Base-by-base conservation (phyloP, 768 basidiomycete genomes). In the Leccinum variicolor region DNA sequence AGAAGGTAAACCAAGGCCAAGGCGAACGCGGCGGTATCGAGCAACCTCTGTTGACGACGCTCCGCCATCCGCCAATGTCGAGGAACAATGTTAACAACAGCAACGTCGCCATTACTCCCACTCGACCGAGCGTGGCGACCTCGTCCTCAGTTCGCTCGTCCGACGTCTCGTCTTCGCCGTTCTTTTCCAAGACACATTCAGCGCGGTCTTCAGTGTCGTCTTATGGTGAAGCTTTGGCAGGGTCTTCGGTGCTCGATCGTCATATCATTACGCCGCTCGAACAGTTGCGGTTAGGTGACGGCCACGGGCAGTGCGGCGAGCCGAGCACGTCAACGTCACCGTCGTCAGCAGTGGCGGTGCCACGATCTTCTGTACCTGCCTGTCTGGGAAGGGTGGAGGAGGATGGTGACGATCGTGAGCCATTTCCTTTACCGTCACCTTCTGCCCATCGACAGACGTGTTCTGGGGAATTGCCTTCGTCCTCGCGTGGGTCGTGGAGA, bases 141-240 rank as follows among this genome's bases (percentile, higher is more conserved):
- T 71, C 79, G 0, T 83, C 87, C 0, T 89, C 86, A 1, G 84
- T 85, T 6, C 76, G 79, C 50, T 82, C 81, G 3, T 83, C 83
- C 15, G 83, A 85, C 45, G 76, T 81, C 19, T 80, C 81, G 3
- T 83, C 84, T 1, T 73, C 78, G 0, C 75, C 75, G 25, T 83
- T 80, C 67, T 85, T 84, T 67, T 72, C 78, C 49, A 74, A 73
- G 43, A 75, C 82, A 0, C 71, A 75, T 52, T 80, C 81, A 1
- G 69, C 76, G 0, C 77, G 77, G 10, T 86, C 85, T 1, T 87
- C 86, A 0, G 68, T 79, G 0, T 84, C 86, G 0, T 88, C 88
- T 3, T 78, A 76, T 41, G 79, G 78, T 0, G 79, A 79, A 4
- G 75, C 57, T 43, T 17, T 77, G 25, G 60, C 67, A 0, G 62